Conservation (phyloP, 768 basidiomycete species). For the Boletus vinaceobasis region DNA sequence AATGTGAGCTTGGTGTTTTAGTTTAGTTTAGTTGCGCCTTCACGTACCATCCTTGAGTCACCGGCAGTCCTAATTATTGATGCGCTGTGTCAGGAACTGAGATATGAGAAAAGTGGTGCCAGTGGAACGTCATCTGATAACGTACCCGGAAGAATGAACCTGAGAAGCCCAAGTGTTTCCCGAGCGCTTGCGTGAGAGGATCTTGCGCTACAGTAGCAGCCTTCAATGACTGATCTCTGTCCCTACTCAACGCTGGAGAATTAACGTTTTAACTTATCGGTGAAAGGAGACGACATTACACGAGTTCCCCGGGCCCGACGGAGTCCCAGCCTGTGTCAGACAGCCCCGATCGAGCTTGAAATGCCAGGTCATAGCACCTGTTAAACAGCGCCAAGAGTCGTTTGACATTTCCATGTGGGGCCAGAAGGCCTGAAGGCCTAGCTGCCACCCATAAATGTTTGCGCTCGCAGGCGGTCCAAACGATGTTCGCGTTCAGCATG, state of each 20-base stretch:
- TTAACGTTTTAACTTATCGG: too few species aligned
- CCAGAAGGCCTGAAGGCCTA: too few species aligned
- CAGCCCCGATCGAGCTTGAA: not conserved
- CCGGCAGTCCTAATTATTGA: too few species aligned
- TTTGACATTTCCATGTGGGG: not conserved
- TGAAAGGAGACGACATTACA: not conserved
- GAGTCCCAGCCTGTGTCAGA: not conserved
- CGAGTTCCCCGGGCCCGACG: not conserved
- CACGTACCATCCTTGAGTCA: too few species aligned
- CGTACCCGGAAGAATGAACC: not conserved
- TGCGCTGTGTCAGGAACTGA: not conserved
- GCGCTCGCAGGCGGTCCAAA: not conserved
- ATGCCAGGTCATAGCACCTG: not conserved
- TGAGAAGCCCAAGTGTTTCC: not conserved
- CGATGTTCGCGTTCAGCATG: not conserved
- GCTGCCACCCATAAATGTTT: not conserved
- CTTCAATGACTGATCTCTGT: not conserved
- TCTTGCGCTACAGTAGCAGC: too few species aligned
- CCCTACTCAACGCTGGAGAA: not conserved
- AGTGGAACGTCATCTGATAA: not conserved
- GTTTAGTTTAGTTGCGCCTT: too few species aligned
- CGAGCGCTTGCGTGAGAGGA: too few species aligned
- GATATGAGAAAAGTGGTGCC: not conserved
- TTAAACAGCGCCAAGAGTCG: not conserved
- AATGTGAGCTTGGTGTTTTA: too few species aligned